phyloP scores from a whole-genome alignment of 331 rosid genomes.

The Quercus tomentella region DNA sequence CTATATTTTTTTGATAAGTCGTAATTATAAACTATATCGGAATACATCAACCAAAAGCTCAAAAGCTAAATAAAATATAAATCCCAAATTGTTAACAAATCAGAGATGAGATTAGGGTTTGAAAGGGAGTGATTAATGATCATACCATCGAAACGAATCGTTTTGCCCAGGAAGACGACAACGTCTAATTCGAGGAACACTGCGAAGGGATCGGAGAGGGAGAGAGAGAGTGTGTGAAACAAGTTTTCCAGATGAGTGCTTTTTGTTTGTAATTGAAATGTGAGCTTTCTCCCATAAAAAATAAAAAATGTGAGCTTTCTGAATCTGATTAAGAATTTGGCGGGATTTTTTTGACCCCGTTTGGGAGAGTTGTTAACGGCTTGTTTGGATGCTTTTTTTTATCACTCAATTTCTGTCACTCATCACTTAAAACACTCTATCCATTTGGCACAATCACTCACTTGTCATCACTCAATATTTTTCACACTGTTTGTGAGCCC shows the following conservation, averaged over 20 bases:
- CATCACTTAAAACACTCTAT: no score
- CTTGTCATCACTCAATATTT: no score
- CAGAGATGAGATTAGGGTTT: neutral
- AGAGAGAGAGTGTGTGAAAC: neutral
- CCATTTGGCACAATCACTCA: no score
- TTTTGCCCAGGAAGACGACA: neutral
- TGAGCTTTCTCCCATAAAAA: no score
- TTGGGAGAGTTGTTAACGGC: no score
- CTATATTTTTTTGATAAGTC: neutral
- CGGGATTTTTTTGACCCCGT: no score
- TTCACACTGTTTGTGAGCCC: no score
- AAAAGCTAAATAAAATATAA: neutral
- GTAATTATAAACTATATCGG: neutral
- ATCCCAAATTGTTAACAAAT: neutral
- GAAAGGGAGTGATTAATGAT: neutral
- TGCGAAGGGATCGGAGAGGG: neutral
- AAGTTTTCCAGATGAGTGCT: neutral
- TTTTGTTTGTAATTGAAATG: neutral
- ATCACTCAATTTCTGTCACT: no score
- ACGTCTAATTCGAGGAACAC: no score
- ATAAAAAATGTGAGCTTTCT: neutral
- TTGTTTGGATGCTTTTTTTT: no score
- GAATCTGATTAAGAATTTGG: neutral
- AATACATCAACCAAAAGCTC: neutral
- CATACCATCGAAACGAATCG: conserved; percentile 40